A percentile compares a stretch with the other conserved stretches of the same genome.
phyloP scores from a whole-genome alignment of 768 basidiomycete genomes.

The Auriscalpium microsporum region DNA sequence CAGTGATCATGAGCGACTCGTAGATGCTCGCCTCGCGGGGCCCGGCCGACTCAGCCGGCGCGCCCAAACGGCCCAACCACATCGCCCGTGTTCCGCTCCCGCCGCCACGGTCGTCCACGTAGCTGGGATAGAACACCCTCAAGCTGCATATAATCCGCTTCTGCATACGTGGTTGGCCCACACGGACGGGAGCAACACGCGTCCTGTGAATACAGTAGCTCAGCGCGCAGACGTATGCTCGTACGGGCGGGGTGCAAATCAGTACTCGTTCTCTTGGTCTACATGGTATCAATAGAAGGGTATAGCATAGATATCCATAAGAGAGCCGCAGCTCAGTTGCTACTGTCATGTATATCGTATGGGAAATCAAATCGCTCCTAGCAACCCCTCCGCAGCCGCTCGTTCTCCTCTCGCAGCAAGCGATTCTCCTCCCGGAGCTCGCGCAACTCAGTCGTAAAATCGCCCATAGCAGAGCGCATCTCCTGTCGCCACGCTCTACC shows the following conservation, averaged over 20 bases:
- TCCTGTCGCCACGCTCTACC: conserved; percentile 62
- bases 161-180: too few species aligned
- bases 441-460: conserved; percentile 48
- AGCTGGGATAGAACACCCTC: too few species aligned
- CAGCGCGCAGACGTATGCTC: too few species aligned
- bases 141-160: too few species aligned
- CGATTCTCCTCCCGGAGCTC: conserved; percentile 38
- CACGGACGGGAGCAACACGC: too few species aligned
- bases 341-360: too few species aligned
- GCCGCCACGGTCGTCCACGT: background rate
- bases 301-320: background rate
- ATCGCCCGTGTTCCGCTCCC: background rate
- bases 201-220: too few species aligned
- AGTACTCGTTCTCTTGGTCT: background rate
- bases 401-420: conserved; percentile 60
- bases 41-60: background rate
- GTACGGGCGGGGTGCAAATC: too few species aligned
- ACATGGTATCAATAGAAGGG: background rate
- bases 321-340: background rate
- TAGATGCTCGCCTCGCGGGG: background rate
- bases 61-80: background rate
- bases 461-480: conserved; percentile 51
- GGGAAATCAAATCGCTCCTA: conserved; percentile 5
- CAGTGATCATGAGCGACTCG: background rate
- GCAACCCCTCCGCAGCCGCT: conserved; percentile 35